Evolutionary conservation across 1,284 basidiomycete genomes (phyloP), one percentile per base, ranked within the genome.

Genomic region (Microbotryum silenes-acaulis): DNA sequence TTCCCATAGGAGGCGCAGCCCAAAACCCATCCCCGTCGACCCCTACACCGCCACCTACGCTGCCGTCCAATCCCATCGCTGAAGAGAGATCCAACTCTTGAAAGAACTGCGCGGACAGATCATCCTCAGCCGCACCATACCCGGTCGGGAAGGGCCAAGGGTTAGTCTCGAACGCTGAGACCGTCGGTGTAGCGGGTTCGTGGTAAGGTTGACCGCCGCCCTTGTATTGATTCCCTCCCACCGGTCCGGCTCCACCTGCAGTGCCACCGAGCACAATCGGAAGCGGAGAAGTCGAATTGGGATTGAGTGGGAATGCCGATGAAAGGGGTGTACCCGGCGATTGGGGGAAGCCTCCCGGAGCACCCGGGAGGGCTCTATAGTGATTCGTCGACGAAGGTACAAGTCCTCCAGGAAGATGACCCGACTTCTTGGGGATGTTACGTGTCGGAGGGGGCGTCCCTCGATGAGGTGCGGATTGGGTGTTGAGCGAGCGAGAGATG

Each of bases 381-480:
- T n/a, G 16, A 20, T 7, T 25, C 20, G 51, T 33, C 12, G 33
- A 53, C 23, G 51, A 53, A 33, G 51, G 12, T 20, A 53, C 10
- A 8, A 33, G 27, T 16, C 25, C 25, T 10, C 51, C 51, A 23
- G 51, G n/a, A 31, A 29, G 51, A 16, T 25, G 14, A 4, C 51
- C 12, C 31, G 14, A n/a, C 23, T 59, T 59, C 14, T 47, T 59
- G 14, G 63, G 63, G 31, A 69, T 63, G 52, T 67, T 67, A 20
- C 68, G 61, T 23, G 68, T 69, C 21, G 68, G 68, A 7, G 68
- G 68, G 14, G 68, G 68, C 1, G 68, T 69, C 0, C 68, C 68
- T 2, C 63, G 50, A 31, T 69, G 68, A 10, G 63, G 68, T 29
- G 66, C 68, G 21, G 61, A 54, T 6, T 65, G 63, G 4, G 63